Evolutionary conservation across 2,329 filamentous ascomycete genomes (phyloP).

Genomic region (Colletotrichum graminicola): DNA sequence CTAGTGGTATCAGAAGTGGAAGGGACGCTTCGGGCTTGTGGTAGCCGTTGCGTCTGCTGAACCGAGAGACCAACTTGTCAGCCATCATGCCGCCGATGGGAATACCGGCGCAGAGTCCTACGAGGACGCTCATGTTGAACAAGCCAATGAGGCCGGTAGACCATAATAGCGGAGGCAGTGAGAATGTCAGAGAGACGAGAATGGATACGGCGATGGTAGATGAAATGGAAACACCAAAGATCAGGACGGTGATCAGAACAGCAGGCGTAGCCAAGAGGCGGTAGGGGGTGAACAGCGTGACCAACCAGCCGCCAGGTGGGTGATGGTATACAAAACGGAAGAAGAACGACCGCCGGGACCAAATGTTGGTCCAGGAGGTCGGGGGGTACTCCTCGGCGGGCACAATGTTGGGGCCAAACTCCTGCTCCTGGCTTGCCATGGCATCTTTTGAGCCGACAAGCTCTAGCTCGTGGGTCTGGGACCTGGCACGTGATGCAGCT

Average conservation of each 20-base stretch:
- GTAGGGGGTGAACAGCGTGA: background rate
- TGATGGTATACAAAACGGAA: background rate
- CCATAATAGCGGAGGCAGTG: background rate
- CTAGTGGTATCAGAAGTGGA: background rate
- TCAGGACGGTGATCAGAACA: background rate
- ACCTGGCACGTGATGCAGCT: rapidly evolving
- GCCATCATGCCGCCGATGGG: background rate
- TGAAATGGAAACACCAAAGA: background rate
- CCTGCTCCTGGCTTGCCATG: background rate
- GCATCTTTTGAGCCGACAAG: background rate
- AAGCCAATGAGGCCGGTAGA: background rate
- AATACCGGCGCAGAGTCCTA: background rate
- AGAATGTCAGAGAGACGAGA: background rate
- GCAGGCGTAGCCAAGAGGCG: background rate
- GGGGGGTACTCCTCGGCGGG: background rate
- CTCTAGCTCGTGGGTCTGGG: background rate
- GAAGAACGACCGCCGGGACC: background rate
- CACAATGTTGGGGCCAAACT: background rate
- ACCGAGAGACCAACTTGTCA: background rate
- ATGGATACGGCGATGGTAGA: background rate
- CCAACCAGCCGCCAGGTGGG: background rate
- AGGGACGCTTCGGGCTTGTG: background rate
- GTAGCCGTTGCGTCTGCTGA: background rate
- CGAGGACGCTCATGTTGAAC: background rate
- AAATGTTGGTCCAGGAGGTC: background rate